These are phyloP conservation scores for Osmanthus fragrans DNA, from an alignment of 257 asterid species.

Conservation along the genomic window DNA sequence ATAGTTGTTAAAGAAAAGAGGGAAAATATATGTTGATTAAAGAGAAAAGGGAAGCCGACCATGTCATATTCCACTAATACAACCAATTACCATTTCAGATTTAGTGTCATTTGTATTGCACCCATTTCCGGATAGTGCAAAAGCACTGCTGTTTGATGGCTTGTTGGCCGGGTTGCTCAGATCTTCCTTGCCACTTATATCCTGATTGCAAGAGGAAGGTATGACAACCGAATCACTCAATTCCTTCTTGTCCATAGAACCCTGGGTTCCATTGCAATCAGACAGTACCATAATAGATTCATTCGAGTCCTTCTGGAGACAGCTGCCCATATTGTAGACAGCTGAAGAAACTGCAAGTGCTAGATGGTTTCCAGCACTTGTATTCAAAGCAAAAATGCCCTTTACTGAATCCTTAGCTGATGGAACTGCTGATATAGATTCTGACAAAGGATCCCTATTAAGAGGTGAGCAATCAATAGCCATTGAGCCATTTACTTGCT, in stretches of 20 bases:
- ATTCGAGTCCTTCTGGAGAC: slow-evolving; percentile 25
- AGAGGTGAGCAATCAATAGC: slow-evolving; percentile 25
- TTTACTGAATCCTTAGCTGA: slow-evolving; percentile 25
- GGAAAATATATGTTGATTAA: too few relatives aligned
- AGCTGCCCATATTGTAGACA: slow-evolving; percentile 21
- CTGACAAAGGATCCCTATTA: slow-evolving; percentile 30
- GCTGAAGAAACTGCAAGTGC: slow-evolving; percentile 26
- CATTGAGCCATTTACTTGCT: slow-evolving; percentile 26
- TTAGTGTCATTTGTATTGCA: slow-evolving; percentile 25
- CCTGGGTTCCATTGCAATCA: slow-evolving; percentile 23
- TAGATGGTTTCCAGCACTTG: slow-evolving; percentile 21
- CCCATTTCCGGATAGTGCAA: slow-evolving; percentile 20
- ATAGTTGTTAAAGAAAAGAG: background rate
- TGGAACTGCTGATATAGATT: slow-evolving; percentile 28
- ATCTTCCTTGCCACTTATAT: slow-evolving; percentile 18
- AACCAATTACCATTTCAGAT: slow-evolving; percentile 45
- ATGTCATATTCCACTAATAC: background rate
- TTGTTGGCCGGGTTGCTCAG: slow-evolving; percentile 20
- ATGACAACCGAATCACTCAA: slow-evolving; percentile 22
- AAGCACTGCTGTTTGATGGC: slow-evolving; percentile 20
- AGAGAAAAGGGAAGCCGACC: background rate
- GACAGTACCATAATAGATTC: slow-evolving; percentile 31
- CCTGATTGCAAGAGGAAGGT: slow-evolving; percentile 23
- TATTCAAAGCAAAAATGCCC: slow-evolving; percentile 22
- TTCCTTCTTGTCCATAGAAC: slow-evolving; percentile 31